A percentile compares a stretch with the other conserved stretches of the same genome.
These are phyloP conservation scores for Euryodendron excelsum DNA, from an alignment of 148 eudicot species.

Conservation along the genomic window DNA sequence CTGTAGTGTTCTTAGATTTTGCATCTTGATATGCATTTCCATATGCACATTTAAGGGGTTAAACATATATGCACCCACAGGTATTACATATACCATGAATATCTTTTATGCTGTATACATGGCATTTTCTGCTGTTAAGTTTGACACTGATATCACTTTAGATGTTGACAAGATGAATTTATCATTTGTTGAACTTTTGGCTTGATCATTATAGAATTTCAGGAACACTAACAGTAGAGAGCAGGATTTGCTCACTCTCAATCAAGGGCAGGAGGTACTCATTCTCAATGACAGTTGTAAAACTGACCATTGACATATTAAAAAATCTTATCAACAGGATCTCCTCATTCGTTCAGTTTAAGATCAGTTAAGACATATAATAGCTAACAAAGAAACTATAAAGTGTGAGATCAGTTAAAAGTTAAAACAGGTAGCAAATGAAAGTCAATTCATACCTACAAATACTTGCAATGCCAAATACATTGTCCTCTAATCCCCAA, in stretches of 20 bases:
- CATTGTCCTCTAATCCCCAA: constrained; percentile 84
- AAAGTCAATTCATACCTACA: constrained; percentile 57
- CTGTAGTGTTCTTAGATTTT: not conserved
- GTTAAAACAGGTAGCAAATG: not conserved
- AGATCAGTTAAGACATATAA: not conserved
- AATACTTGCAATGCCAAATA: constrained; percentile 54
- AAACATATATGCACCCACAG: not conserved
- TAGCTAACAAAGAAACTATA: not conserved
- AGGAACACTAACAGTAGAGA: not conserved
- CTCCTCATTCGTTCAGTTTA: not conserved
- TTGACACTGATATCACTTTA: not conserved
- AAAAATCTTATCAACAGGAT: not conserved
- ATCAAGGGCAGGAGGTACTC: not conserved
- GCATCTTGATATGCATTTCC: not conserved
- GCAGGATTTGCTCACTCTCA: not conserved
- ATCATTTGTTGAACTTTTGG: not conserved
- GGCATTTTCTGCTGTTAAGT: not conserved
- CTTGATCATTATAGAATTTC: not conserved
- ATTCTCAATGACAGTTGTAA: not conserved
- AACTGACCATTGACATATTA: not conserved
- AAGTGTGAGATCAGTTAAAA: not conserved
- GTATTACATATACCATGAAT: not conserved
- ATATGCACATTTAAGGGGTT: not conserved
- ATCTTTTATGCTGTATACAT: not conserved
- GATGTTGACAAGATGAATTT: not conserved